Conservation (phyloP, 2,329 filamentous ascomycete species). For the Colletotrichum cordylinicola region DNA sequence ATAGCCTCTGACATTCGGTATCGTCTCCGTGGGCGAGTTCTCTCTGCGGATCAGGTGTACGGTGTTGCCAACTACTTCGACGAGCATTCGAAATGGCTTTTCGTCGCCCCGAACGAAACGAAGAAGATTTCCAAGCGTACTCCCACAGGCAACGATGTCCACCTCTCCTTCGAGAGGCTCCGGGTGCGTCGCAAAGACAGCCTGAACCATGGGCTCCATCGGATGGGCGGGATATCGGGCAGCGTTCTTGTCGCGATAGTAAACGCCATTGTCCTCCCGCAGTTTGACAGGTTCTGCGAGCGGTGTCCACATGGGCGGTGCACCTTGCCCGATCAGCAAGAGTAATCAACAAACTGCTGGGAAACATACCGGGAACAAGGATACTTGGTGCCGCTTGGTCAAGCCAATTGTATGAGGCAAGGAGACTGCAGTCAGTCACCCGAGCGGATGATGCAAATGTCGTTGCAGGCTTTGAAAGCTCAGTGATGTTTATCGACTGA, state of each 20-base stretch:
- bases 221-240: conserved; percentile 55
- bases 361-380: conserved; percentile 35
- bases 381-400: conserved; percentile 30
- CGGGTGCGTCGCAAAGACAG: conserved; percentile 40
- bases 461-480: background rate
- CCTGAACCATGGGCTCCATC: conserved; percentile 51
- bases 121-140: conserved; percentile 66
- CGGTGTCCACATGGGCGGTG: conserved; percentile 56
- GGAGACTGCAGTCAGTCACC: conserved; percentile 14
- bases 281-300: conserved; percentile 36
- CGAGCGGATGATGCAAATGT: background rate
- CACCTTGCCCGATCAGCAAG: conserved; percentile 39
- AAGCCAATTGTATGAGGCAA: conserved; percentile 45
- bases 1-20: conserved; percentile 62
- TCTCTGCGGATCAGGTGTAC: conserved; percentile 70
- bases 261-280: conserved; percentile 50
- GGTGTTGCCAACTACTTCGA: conserved; percentile 60
- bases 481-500: background rate
- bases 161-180: conserved; percentile 36
- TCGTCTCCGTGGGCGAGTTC: conserved; percentile 61
- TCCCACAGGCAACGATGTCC: conserved; percentile 66
- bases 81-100: conserved; percentile 61
- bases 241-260: conserved; percentile 61
- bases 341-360: background rate
- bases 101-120: conserved; percentile 55